Conservation (phyloP, 345 rosid genomes). For the Populus ilicifolia region DNA sequence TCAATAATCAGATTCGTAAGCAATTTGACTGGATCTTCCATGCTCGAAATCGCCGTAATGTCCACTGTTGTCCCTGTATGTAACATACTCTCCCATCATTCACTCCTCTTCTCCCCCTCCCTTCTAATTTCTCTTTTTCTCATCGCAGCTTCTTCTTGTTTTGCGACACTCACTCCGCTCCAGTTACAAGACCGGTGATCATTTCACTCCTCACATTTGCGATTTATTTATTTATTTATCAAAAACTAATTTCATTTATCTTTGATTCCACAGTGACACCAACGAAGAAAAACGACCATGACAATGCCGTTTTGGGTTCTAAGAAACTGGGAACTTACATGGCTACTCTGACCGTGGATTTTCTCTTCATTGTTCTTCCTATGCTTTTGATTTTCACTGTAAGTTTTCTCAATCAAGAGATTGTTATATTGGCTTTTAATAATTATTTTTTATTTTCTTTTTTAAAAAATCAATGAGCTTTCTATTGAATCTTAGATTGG, state of each 20-base stretch:
- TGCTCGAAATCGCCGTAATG: conserved; percentile 58
- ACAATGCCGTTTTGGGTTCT: conserved; percentile 31
- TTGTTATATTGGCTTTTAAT: not conserved
- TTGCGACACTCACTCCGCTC: conserved; percentile 46
- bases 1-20: conserved; percentile 62
- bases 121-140: not conserved
- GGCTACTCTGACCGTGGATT: conserved; percentile 48
- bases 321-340: conserved; percentile 44
- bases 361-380: conserved; percentile 58
- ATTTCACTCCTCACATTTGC: not conserved
- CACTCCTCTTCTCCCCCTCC: not conserved
- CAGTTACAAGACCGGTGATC: conserved; percentile 35
- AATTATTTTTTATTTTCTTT: not conserved
- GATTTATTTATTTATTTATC: too few species aligned
- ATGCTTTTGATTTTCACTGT: conserved; percentile 63
- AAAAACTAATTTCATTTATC: not conserved
- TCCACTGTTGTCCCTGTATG: conserved; percentile 60
- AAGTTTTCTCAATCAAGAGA: conserved; percentile 21
- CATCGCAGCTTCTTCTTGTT: conserved; percentile 52
- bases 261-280: conserved; percentile 10
- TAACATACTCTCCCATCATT: not conserved
- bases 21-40: conserved; percentile 76
- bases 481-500: not conserved
- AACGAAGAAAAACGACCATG: conserved; percentile 43
- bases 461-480: too few species aligned